Base-by-base conservation (phyloP, 768 basidiomycete genomes). In the Lactifluus echinatus region DNA sequence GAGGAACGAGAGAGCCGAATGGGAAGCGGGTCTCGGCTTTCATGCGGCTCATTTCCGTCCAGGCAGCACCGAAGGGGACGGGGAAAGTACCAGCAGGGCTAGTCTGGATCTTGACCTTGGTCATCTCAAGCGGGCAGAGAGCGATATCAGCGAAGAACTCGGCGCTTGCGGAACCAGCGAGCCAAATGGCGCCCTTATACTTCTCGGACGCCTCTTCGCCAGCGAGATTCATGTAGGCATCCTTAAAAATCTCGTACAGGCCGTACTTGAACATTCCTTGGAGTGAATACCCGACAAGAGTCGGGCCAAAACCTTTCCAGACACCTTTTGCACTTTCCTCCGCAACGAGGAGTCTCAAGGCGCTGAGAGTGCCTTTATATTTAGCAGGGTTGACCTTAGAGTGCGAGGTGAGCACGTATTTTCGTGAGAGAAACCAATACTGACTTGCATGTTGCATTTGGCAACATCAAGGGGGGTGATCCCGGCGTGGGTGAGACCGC, bases 191-290 rank as follows among this genome's bases (percentile, higher is more conserved):
- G 62, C 87, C 85, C 76, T 90, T 90, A 82, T 89, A 91, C 65
- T 90, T 84, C 54, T 79, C 72, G 24, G 87, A 70, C 40, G 80
- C 74, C 69, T 92, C 89, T 72, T 94, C 85, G 51, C 93, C 93
- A 61, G 91, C 85, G 63, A 86, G 68, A 80, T 93, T 93, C 79
- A 83, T 83, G 81, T 93, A 94, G 62, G 69, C 57, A 72, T 96
- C 93, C 79, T 95, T 97, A 88, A 94, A 97, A 68, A 88, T 71
- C 75, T 97, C 93, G 72, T 96, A 96, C 71, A 94, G 89, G 76
- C 94, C 94, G 72, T 91, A 96, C 75, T 97, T 97, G 87, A 95
- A 93, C 82, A 93, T 85, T 70, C 94, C 94, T 76, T 96, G 94
- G 66, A 93, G 80, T 8, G 91, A 90, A 78, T 94, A 94, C 62